Evolutionary conservation across 768 basidiomycete genomes (phyloP).

Genomic region (Auricularia cornea): DNA sequence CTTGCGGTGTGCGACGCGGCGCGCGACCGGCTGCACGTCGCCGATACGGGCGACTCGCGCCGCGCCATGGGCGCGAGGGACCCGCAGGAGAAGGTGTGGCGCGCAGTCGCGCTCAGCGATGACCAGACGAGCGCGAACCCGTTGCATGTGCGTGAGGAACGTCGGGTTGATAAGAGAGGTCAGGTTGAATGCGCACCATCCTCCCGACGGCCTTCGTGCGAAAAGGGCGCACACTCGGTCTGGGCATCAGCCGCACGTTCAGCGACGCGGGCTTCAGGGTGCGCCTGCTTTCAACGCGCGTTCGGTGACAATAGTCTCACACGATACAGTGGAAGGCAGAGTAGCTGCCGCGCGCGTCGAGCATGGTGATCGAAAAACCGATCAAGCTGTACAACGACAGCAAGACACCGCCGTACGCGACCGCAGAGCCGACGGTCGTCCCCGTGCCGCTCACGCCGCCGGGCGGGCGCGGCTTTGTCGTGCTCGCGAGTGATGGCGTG

Average conservation of each 20-base stretch:
- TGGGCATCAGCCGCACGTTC: slow-evolving; percentile 34
- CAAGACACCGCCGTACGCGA: slow-evolving; percentile 43
- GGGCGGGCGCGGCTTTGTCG: slow-evolving; percentile 38
- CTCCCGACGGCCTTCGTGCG: slow-evolving; percentile 22
- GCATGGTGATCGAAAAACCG: not conserved
- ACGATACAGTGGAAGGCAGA: not conserved
- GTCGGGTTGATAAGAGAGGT: slow-evolving; percentile 25
- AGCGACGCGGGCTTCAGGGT: slow-evolving; percentile 39
- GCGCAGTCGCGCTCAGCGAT: slow-evolving; percentile 37
- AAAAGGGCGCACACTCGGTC: slow-evolving; percentile 31
- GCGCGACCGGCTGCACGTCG: slow-evolving; percentile 31
- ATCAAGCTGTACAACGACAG: slow-evolving; percentile 18
- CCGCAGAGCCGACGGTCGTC: slow-evolving; percentile 45
- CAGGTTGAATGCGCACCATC: slow-evolving; percentile 21
- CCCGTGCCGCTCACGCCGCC: slow-evolving; percentile 29
- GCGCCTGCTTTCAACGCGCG: slow-evolving; percentile 10
- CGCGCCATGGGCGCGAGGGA: slow-evolving; percentile 41
- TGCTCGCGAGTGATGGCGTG: slow-evolving; percentile 45
- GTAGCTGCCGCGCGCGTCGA: not conserved
- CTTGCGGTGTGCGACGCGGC: slow-evolving; percentile 37
- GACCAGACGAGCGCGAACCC: slow-evolving; percentile 32
- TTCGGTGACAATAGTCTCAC: not conserved
- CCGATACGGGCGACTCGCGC: slow-evolving; percentile 40
- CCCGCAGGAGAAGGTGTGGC: slow-evolving; percentile 26
- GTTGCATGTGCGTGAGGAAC: no score